Evolutionary conservation across 495 filamentous ascomycete genomes (phyloP), one percentile per base, ranked within the genome.

Genomic region (Delitschia confertaspora): DNA sequence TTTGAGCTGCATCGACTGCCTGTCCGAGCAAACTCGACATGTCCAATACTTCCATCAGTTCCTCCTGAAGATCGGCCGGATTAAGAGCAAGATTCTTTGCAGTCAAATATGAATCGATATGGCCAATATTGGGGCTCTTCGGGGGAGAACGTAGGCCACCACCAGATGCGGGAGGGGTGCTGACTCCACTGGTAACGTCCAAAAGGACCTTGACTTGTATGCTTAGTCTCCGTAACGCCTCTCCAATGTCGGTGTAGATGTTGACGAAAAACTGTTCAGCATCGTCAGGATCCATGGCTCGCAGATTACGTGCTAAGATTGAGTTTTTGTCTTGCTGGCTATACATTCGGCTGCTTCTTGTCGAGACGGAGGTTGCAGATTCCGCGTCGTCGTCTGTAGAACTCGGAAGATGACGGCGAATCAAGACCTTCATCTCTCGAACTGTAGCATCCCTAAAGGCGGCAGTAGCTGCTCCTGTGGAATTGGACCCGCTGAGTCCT

Each of bases 181-280:
- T 69, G 30, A 89, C 68, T 6, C 79, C 79, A 57, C 88, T 95
- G 1, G 88, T 93, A 24, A 95, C 83, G 60, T 99, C 91, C 13
- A 99, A 69, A n/a, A 99, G 65, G 14, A 96, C 79, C 61, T 99
- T 99, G 16, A 88, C 83, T 55, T 99, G 91, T 3, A 87, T 85
- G 26, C 83, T 80, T 8, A 96, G 64, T 56, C 91, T 74, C 40
- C 91, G 73, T 40, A 96, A 60, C 0, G 84, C 82, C 59, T 99
- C 91, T 16, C 89, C 82, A 18, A 95, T 81, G 4, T 82, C 76
- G 3, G 84, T 79, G 58, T 95, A 99, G 13, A 93, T 80, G 27
- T 75, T 81, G 14, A 77, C 70, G 6, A 95, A 70, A 52, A 96
- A 74, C n/a, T 76, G 71, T 64, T 99, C 91, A 0, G 91, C 85